Conservation (phyloP, 371 early-diverging fungal genomes). For the Syncephalastrum sp. region DNA sequence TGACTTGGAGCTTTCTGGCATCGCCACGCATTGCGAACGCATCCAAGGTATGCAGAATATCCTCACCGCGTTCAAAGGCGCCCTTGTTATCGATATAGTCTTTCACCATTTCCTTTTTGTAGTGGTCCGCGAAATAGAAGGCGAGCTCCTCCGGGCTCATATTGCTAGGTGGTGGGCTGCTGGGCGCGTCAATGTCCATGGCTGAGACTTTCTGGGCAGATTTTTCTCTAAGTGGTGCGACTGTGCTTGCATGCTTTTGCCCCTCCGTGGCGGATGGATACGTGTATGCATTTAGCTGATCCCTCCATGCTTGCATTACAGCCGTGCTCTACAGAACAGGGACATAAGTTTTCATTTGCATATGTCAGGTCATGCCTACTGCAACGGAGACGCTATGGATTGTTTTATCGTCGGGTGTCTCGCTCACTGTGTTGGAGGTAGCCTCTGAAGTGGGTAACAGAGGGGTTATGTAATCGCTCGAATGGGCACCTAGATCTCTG, state of each 20-base stretch:
- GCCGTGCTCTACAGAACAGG: no score
- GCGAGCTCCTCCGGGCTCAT: neutral
- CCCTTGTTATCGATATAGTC: constrained; percentile 15
- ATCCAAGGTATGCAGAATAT: constrained; percentile 10
- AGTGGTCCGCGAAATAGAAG: constrained; percentile 3
- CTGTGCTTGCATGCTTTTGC: neutral
- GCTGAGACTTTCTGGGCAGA: neutral
- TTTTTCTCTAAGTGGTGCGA: neutral
- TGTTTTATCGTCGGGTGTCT: no score
- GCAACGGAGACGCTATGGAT: no score
- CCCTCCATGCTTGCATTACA: constrained; percentile 3
- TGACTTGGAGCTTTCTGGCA: constrained; percentile 6
- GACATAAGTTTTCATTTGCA: no score
- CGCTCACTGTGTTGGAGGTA: no score
- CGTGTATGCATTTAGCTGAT: neutral
- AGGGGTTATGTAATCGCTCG: no score
- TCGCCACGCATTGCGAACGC: constrained; percentile 7
- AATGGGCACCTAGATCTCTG: no score
- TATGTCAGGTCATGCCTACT: no score
- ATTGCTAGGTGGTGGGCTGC: neutral
- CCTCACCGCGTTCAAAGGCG: constrained; percentile 14
- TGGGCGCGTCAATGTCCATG: neutral
- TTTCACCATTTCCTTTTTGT: constrained; percentile 3
- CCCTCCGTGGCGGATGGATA: neutral
- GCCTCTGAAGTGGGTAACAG: no score